Percentiles rank a stretch among this genome's conserved stretches.
Evolutionary conservation across 2,329 filamentous ascomycete species (phyloP).

Genomic region (Zopfia rhizophila): DNA sequence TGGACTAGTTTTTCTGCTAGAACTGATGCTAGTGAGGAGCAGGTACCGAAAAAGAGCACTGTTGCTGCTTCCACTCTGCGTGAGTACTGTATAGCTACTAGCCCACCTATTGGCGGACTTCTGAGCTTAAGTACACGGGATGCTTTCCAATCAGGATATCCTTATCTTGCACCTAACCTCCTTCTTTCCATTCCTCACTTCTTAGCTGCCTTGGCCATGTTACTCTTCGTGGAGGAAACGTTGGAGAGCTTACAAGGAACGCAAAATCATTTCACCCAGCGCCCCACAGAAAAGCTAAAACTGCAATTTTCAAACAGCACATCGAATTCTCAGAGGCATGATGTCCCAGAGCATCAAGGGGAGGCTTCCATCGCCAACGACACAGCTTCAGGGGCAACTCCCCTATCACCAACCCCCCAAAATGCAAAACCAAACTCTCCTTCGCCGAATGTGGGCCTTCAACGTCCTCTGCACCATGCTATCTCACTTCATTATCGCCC

Average conservation of each 20-base stretch:
- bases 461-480: constrained; percentile 53
- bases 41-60: constrained; percentile 71
- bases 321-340: no score
- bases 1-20: constrained; percentile 69
- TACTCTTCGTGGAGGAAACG: constrained; percentile 71
- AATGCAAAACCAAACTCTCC: constrained; percentile 40
- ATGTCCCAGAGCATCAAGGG: constrained; percentile 30
- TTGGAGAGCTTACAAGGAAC: constrained; percentile 42
- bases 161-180: constrained; percentile 73
- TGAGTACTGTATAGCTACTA: constrained; percentile 67
- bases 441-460: constrained; percentile 54
- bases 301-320: no score
- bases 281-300: constrained; percentile 32
- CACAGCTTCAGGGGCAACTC: neutral
- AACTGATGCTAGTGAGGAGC: constrained; percentile 54
- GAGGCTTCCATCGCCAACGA: neutral
- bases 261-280: constrained; percentile 30
- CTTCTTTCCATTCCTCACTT: constrained; percentile 69
- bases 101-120: constrained; percentile 63
- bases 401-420: constrained; percentile 3
- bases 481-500: constrained; percentile 51
- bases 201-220: constrained; percentile 61
- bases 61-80: constrained; percentile 64
- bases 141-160: constrained; percentile 54
- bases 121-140: constrained; percentile 61